These are phyloP conservation scores for Inga oerstediana DNA, from an alignment of 306 rosid genomes.

Conservation along the genomic window DNA sequence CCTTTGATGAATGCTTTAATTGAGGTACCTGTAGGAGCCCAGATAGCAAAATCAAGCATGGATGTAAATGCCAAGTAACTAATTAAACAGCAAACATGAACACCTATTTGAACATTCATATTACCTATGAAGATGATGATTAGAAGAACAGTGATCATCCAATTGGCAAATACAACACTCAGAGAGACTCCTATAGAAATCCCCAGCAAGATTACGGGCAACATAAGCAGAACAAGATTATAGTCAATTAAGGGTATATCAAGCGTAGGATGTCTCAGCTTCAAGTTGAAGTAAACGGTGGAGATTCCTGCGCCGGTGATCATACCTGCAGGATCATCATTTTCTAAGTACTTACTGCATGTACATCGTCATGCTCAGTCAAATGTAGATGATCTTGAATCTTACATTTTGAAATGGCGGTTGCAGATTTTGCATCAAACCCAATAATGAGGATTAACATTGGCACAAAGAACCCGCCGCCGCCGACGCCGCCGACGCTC, in stretches of 20 bases:
- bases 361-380: background rate
- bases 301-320: slow-evolving; percentile 66
- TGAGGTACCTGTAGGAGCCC: slow-evolving; percentile 45
- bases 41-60: background rate
- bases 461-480: slow-evolving; percentile 95
- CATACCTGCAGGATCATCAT: slow-evolving; percentile 51
- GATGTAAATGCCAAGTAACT: background rate
- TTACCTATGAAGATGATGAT: slow-evolving; percentile 60
- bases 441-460: slow-evolving; percentile 80
- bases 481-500: slow-evolving; percentile 95
- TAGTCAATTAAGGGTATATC: slow-evolving; percentile 67
- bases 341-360: too few species aligned
- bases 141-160: slow-evolving; percentile 75
- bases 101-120: background rate
- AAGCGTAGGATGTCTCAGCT: slow-evolving; percentile 55
- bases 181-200: slow-evolving; percentile 65
- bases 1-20: slow-evolving; percentile 62
- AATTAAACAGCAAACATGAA: background rate
- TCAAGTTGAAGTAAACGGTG: slow-evolving; percentile 61
- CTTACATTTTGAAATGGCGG: slow-evolving; percentile 90
- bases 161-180: slow-evolving; percentile 59
- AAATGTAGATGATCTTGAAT: background rate
- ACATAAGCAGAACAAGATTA: slow-evolving; percentile 56
- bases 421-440: slow-evolving; percentile 84
- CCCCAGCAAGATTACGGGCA: slow-evolving; percentile 70